Evolutionary conservation across 805 yeast species (phyloP).

Genomic region (Spathaspora arborariae): DNA sequence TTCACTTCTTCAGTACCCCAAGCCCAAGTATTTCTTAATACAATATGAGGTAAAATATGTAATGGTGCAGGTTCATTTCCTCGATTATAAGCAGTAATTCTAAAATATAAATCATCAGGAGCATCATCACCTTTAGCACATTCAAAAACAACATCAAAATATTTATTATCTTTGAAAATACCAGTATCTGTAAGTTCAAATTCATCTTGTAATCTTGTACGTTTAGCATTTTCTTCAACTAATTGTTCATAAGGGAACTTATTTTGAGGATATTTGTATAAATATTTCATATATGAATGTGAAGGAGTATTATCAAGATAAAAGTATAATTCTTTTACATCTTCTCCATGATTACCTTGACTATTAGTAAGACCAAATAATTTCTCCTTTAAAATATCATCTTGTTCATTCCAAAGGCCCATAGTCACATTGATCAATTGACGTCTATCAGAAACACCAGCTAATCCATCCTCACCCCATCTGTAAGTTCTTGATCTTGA

Average conservation of each 20-base stretch:
- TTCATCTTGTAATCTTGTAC: conserved; percentile 68
- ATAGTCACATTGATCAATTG: conserved; percentile 72
- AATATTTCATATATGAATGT: conserved; percentile 86
- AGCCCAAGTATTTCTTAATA: conserved; percentile 89
- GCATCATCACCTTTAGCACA: conserved; percentile 83
- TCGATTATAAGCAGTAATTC: conserved; percentile 85
- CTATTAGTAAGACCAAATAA: conserved; percentile 87
- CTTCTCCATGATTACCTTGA: conserved; percentile 96
- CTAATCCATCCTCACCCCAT: conserved; percentile 96
- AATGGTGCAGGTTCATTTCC: conserved; percentile 83
- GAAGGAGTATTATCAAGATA: conserved; percentile 91
- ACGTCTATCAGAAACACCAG: conserved; percentile 83
- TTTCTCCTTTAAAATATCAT: conserved; percentile 79
- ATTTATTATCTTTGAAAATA: conserved; percentile 64
- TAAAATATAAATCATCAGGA: conserved; percentile 74
- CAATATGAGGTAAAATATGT: conserved; percentile 79
- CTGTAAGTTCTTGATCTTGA: conserved; percentile 77
- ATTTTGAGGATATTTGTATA: conserved; percentile 88
- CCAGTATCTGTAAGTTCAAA: conserved; percentile 83
- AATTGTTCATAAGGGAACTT: conserved; percentile 79
- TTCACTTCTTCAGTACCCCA: conserved; percentile 65
- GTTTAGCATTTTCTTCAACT: conserved; percentile 59
- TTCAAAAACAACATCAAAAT: conserved; percentile 86
- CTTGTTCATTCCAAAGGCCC: conserved; percentile 91
- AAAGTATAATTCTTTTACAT: conserved; percentile 81